A percentile compares a stretch with the other conserved stretches of the same genome.
Conservation (phyloP, 164 flowering plant species). For the Saururus chinensis region DNA sequence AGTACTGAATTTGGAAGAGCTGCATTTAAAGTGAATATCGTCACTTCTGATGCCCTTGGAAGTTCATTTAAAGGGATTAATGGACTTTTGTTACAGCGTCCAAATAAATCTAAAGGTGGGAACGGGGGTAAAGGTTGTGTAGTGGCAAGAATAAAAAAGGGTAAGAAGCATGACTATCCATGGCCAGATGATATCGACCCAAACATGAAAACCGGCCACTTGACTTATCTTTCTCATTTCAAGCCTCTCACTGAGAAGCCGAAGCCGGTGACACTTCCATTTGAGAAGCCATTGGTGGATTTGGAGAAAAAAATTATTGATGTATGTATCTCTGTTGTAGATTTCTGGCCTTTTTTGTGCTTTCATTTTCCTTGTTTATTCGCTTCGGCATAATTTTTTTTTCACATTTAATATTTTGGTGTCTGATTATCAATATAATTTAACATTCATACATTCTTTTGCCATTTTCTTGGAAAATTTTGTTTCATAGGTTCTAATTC, state of each 20-base stretch:
- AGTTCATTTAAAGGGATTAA: conserved; percentile 9
- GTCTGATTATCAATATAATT: neutral
- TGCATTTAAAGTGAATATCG: conserved; percentile 1
- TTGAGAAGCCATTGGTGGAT: conserved; percentile 28
- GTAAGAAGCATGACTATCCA: conserved; percentile 20
- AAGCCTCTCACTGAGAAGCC: conserved; percentile 23
- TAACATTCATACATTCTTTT: neutral
- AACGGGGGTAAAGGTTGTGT: conserved; percentile 1
- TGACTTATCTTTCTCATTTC: conserved; percentile 20
- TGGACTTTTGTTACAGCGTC: conserved; percentile 10
- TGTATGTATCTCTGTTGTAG: conserved; percentile 2
- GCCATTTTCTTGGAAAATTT: too few species aligned
- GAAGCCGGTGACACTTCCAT: conserved; percentile 24
- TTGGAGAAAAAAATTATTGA: conserved; percentile 22
- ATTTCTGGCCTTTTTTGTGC: neutral
- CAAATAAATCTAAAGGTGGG: conserved; percentile 1
- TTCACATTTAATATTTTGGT: neutral
- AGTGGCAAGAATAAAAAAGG: conserved; percentile 11
- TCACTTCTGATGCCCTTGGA: conserved; percentile 8
- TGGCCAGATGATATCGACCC: conserved; percentile 21
- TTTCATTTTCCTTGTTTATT: neutral
- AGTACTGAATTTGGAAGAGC: conserved; percentile 7
- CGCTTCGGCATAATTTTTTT: too few species aligned
- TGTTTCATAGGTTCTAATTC: neutral
- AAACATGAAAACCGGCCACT: conserved; percentile 10